A percentile compares a stretch with the other conserved stretches of the same genome.
These are phyloP conservation scores for Phytophthora cajani DNA, from an alignment of 352 stramenopile genomes.

Conservation along the genomic window DNA sequence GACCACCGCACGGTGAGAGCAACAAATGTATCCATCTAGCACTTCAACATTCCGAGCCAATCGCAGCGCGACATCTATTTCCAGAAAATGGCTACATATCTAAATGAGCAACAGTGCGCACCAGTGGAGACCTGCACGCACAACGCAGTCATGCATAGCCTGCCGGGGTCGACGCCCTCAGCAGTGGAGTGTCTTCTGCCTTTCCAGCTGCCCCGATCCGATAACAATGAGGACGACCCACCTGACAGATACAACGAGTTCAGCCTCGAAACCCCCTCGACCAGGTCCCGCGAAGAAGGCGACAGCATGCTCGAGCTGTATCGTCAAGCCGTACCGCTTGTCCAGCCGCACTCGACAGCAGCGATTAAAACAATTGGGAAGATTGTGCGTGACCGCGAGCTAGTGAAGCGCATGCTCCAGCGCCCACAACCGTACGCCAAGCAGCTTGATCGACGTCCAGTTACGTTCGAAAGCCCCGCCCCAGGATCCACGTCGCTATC, in stretches of 20 bases:
- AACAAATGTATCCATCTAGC: conserved; percentile 19
- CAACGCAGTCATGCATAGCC: background rate
- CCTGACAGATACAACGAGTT: conserved; percentile 11
- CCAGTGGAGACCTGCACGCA: too few species aligned
- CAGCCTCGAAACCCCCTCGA: conserved; percentile 8
- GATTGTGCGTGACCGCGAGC: conserved; percentile 50
- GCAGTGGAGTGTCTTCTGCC: conserved; percentile 29
- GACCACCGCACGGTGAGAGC: conserved; percentile 2
- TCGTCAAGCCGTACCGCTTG: conserved; percentile 57
- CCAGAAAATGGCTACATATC: background rate
- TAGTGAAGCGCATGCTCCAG: conserved; percentile 67
- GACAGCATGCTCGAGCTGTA: conserved; percentile 51
- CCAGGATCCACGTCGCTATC: conserved; percentile 15
- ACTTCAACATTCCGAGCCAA: conserved; percentile 31
- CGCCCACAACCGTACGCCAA: conserved; percentile 41
- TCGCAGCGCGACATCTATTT: conserved; percentile 31
- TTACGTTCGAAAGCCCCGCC: conserved; percentile 14
- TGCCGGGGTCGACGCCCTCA: conserved; percentile 6
- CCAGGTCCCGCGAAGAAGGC: conserved; percentile 6
- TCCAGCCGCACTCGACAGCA: conserved; percentile 68
- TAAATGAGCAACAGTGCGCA: background rate
- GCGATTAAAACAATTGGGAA: conserved; percentile 62
- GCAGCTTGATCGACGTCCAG: conserved; percentile 29
- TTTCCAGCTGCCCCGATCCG: conserved; percentile 22
- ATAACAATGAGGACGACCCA: conserved; percentile 4